Evolutionary conservation across 176 grass and related monocot species (phyloP).

Genomic region (barley (Hordeum vulgare)): DNA sequence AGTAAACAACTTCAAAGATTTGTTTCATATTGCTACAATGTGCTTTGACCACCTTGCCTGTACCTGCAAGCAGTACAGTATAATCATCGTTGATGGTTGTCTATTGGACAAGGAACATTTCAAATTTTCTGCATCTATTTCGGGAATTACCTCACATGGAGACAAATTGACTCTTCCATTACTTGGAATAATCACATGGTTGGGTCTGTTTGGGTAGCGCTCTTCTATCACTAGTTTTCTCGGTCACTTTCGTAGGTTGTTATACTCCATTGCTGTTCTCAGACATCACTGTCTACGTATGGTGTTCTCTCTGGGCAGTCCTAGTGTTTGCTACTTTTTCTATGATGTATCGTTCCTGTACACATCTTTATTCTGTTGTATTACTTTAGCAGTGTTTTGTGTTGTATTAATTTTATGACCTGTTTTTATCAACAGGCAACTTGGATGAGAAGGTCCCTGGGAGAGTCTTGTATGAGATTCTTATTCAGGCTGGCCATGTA

Average conservation of each 20-base stretch:
- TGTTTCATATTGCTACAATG: neutral
- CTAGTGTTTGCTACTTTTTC: neutral
- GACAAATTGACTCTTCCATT: neutral
- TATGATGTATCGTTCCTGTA: neutral
- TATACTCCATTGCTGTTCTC: neutral
- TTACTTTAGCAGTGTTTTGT: neutral
- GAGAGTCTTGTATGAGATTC: conserved; percentile 82
- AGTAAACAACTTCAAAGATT: no score
- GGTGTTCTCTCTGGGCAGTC: neutral
- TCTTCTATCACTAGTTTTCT: neutral
- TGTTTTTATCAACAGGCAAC: conserved; percentile 61
- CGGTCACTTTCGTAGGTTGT: neutral
- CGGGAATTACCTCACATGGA: neutral
- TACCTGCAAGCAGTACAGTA: neutral
- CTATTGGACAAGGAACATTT: neutral
- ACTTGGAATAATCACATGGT: neutral
- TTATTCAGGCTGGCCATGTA: conserved; percentile 72
- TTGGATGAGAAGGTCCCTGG: conserved; percentile 88
- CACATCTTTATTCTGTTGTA: neutral
- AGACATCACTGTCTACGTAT: neutral
- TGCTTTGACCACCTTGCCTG: neutral
- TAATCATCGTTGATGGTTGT: neutral
- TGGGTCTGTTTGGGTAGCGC: neutral
- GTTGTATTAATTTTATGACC: conserved; percentile 7
- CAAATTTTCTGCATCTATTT: neutral